These are phyloP conservation scores for Grammothele lineata DNA, from an alignment of 768 basidiomycete genomes.

Conservation along the genomic window DNA sequence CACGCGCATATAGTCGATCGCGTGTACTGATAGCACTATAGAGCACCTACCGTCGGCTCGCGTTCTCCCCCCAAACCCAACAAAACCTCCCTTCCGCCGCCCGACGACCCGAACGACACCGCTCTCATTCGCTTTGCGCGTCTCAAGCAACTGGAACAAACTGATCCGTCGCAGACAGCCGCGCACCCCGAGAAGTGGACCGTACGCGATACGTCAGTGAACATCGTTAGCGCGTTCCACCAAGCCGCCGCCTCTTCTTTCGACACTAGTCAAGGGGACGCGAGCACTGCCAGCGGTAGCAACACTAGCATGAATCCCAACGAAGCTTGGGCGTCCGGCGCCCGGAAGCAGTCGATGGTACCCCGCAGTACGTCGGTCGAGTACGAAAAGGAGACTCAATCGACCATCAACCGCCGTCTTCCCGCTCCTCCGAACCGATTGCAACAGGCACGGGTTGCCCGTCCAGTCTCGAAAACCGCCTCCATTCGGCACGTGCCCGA, in stretches of 20 bases:
- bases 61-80: constrained; percentile 57
- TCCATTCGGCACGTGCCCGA: constrained; percentile 63
- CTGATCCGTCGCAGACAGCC: constrained; percentile 12
- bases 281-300: constrained; percentile 9
- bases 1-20: constrained; percentile 19
- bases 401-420: constrained; percentile 51
- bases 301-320: constrained; percentile 44
- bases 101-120: constrained; percentile 43
- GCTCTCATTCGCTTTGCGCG: constrained; percentile 45
- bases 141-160: constrained; percentile 41
- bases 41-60: constrained; percentile 51
- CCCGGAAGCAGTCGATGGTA: constrained; percentile 41
- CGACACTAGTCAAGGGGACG: constrained; percentile 15
- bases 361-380: constrained; percentile 79
- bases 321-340: constrained; percentile 62
- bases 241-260: constrained; percentile 50
- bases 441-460: constrained; percentile 28
- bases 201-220: constrained; percentile 82
- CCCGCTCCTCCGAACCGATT: constrained; percentile 54
- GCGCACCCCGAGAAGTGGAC: constrained; percentile 57
- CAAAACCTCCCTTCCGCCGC: constrained; percentile 30
- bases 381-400: constrained; percentile 64
- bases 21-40: constrained; percentile 27
- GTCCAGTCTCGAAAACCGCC: constrained; percentile 50
- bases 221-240: constrained; percentile 77